Percentiles rank a stretch among this genome's conserved stretches.
Evolutionary conservation across 768 basidiomycete genomes (phyloP).

Genomic region (Scleroderma bovista): DNA sequence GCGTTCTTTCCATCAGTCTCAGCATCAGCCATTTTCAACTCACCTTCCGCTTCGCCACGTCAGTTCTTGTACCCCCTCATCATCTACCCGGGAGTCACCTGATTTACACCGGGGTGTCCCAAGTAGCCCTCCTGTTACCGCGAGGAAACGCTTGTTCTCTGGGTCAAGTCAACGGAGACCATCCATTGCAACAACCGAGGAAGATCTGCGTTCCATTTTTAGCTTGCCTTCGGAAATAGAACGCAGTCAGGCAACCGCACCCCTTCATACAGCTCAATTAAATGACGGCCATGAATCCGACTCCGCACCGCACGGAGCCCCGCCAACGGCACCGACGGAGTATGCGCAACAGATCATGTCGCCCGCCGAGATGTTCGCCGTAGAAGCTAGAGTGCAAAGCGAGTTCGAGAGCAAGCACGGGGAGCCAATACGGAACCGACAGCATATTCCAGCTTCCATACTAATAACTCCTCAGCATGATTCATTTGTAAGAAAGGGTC

Average conservation of each 20-base stretch:
- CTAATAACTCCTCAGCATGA: constrained; percentile 32
- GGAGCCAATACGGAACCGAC: constrained; percentile 19
- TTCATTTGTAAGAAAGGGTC: constrained; percentile 22
- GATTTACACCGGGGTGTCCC: constrained; percentile 2
- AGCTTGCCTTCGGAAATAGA: constrained; percentile 46
- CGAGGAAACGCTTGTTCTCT: constrained; percentile 57
- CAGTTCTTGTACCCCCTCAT: constrained; percentile 13
- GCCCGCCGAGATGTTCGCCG: constrained; percentile 55
- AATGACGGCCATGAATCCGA: constrained; percentile 45
- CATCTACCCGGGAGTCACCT: constrained; percentile 4
- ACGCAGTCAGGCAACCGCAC: constrained; percentile 16
- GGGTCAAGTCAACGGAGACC: constrained; percentile 47
- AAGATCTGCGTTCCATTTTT: constrained; percentile 52
- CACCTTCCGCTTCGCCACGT: constrained; percentile 31
- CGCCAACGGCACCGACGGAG: constrained; percentile 29
- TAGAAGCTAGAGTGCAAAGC: constrained; percentile 46
- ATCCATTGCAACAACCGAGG: constrained; percentile 46
- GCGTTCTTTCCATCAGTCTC: constrained; percentile 58
- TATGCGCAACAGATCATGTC: constrained; percentile 64
- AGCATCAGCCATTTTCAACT: constrained; percentile 46
- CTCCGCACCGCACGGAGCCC: constrained; percentile 32
- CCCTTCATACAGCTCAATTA: constrained; percentile 30
- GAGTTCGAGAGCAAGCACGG: constrained; percentile 21
- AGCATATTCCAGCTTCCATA: constrained; percentile 35
- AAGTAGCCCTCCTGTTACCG: constrained; percentile 22